These are phyloP conservation scores for Handroanthus guayacan DNA, from an alignment of 257 asterid genomes.

Conservation along the genomic window DNA sequence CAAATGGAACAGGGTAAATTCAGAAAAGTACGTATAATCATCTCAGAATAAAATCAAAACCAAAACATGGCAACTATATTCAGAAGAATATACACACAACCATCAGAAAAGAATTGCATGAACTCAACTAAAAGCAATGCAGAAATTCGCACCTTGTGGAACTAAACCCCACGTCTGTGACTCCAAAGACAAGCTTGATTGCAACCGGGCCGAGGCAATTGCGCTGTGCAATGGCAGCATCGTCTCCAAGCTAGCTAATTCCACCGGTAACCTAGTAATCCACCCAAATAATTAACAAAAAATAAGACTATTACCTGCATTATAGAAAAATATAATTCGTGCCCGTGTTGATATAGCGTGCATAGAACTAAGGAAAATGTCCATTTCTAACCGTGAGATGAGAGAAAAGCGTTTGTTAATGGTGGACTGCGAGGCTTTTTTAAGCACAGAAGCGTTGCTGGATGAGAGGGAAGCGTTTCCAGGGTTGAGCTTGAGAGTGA, in stretches of 20 bases:
- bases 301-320: neutral
- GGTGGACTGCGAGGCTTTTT: conserved; percentile 42
- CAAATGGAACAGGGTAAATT: neutral
- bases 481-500: conserved; percentile 40
- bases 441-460: conserved; percentile 36
- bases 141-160: conserved; percentile 56
- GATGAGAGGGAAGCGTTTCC: conserved; percentile 18
- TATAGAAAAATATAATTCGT: neutral
- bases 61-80: neutral
- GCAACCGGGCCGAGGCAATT: conserved; percentile 65
- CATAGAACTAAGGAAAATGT: neutral
- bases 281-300: conserved; percentile 19
- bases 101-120: neutral
- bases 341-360: neutral
- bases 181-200: conserved; percentile 57
- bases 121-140: conserved; percentile 10
- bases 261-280: conserved; percentile 61
- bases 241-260: conserved; percentile 58
- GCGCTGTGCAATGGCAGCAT: conserved; percentile 74
- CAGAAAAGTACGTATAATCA: neutral
- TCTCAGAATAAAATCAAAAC: neutral
- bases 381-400: conserved; percentile 52
- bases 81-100: neutral
- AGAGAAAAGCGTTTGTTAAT: conserved; percentile 44
- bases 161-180: conserved; percentile 65